Base-by-base conservation (phyloP, 768 basidiomycete genomes). In the Tricholoma matsutake region DNA sequence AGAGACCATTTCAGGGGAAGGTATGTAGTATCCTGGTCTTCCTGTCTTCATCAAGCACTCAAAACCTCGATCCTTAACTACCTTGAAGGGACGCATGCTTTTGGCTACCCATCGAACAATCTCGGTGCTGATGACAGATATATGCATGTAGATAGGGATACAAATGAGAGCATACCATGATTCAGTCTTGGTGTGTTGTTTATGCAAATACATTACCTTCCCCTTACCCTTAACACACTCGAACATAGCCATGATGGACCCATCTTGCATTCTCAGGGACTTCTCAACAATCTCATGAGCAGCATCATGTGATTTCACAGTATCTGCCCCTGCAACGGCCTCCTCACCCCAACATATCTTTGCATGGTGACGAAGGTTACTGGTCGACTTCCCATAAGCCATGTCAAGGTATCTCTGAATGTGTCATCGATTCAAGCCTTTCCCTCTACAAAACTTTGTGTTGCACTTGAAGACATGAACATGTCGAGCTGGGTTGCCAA, bases 31-130 rank as follows among this genome's bases (percentile, higher is more conserved):
- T n/a, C n/a, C n/a, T n/a, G n/a, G n/a, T n/a, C n/a, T n/a, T n/a
- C n/a, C n/a, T n/a, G n/a, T n/a, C n/a, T n/a, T n/a, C n/a, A n/a
- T n/a, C 60, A 76, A 59, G 13, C 22, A 64, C 13, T 60, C 35
- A 56, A 75, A 79, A 0, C 69, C 75, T 0, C 63, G 57, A 56
- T 81, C 76, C 10, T 73, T 63, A 5, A 78, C 69, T 18, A 78
- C 76, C 0, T 62, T 60, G 58, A 78, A 75, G 0, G 77, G 78
- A 0, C 69, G 67, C 8, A 67, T 53, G 37, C 66, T 72, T 43
- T 76, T 69, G 0, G 74, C 51, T 0, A 79, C 64, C 79, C 79
- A 81, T 25, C 35, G 9, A 25, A 56, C 20, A 39, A 35, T 34
- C 31, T 56, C 31, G 1, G n/a, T 18, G 22, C 47, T 49, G 22